These are phyloP conservation scores for Penicillium concentricum DNA, from an alignment of 2,329 filamentous ascomycete genomes.

Conservation along the genomic window DNA sequence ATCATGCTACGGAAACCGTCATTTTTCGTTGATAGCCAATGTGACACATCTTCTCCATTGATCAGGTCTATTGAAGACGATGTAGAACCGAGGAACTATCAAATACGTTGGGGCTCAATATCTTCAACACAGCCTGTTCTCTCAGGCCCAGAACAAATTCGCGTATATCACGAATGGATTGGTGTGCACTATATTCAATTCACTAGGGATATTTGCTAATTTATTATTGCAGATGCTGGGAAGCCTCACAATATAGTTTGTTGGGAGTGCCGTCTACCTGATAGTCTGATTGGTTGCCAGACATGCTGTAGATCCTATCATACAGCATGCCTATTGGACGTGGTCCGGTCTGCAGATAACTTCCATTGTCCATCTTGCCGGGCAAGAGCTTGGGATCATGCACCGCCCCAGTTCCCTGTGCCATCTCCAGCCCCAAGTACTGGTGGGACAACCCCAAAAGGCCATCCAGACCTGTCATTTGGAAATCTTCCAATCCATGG, in stretches of 20 bases:
- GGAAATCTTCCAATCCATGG: neutral
- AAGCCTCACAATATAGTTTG: conserved; percentile 34
- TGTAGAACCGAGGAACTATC: neutral
- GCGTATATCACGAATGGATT: conserved; percentile 32
- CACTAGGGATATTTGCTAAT: conserved; percentile 6
- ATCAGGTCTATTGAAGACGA: conserved; percentile 10
- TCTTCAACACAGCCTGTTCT: conserved; percentile 11
- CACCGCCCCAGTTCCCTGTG: conserved; percentile 13
- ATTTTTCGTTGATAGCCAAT: neutral
- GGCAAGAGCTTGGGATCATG: conserved; percentile 23
- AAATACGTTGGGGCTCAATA: conserved; percentile 4
- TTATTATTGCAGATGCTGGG: conserved; percentile 21
- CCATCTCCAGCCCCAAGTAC: conserved; percentile 6
- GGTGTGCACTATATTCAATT: conserved; percentile 16
- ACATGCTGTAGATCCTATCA: conserved; percentile 36
- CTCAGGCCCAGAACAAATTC: conserved; percentile 19
- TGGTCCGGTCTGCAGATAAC: conserved; percentile 4
- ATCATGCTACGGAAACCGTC: conserved; percentile 5
- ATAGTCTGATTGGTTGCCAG: conserved; percentile 27
- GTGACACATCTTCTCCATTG: neutral
- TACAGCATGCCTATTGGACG: conserved; percentile 19
- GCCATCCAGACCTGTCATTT: neutral
- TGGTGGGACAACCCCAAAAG: conserved; percentile 13
- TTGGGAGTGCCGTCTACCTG: conserved; percentile 27
- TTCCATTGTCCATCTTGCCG: conserved; percentile 32